A percentile compares a stretch with the other conserved stretches of the same genome.
These are phyloP conservation scores for Zanthoxylum bungeanum DNA, from an alignment of 345 rosid species.

Conservation along the genomic window DNA sequence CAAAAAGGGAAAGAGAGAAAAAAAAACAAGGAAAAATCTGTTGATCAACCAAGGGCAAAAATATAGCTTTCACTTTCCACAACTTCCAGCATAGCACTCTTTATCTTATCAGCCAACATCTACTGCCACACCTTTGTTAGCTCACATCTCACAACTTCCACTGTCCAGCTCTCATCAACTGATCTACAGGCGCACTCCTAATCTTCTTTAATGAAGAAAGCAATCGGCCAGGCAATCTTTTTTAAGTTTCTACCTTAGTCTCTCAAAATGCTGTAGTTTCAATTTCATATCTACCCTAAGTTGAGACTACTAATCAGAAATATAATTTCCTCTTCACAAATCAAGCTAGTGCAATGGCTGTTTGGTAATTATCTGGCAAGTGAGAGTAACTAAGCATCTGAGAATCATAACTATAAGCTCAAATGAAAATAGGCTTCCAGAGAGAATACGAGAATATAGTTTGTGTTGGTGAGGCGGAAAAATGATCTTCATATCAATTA, in stretches of 20 bases:
- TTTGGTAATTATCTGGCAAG: not conserved
- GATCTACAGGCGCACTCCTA: not conserved
- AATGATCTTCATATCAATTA: too few relatives aligned
- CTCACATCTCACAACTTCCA: not conserved
- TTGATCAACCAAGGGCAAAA: not conserved
- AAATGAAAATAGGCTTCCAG: not conserved
- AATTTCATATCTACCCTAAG: not conserved
- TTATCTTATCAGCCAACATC: not conserved
- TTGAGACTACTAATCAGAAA: not conserved
- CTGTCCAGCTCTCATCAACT: not conserved
- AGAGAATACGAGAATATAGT: not conserved
- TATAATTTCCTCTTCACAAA: conserved; percentile 9
- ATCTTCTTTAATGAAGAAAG: not conserved
- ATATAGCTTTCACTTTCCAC: conserved; percentile 2
- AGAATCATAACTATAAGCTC: not conserved
- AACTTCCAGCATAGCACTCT: not conserved
- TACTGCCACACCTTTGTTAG: not conserved
- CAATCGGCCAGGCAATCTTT: not conserved
- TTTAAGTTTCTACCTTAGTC: too few relatives aligned
- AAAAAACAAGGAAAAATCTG: too few relatives aligned
- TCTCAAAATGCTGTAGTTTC: too few relatives aligned
- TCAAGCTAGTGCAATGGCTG: not conserved
- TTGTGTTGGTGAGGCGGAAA: too few relatives aligned
- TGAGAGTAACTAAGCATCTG: not conserved
- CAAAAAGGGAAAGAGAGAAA: too few relatives aligned